Base-by-base conservation (phyloP, 352 stramenopile genomes). In the Pythium guiyangense region DNA sequence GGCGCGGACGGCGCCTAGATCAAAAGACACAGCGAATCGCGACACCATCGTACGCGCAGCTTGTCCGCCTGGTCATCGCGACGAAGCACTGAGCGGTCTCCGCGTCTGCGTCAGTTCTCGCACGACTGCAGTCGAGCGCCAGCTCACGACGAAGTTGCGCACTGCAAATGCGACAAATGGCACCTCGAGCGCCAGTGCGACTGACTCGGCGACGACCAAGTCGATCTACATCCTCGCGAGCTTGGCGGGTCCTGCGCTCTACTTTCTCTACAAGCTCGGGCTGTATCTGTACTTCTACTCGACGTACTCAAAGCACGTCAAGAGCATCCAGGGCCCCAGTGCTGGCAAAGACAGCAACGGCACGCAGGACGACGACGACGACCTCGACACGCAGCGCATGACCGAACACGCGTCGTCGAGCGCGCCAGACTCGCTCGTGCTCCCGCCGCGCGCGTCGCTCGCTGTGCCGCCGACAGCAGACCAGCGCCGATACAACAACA, bases 251-350 rank as follows among this genome's bases (percentile, higher is more conserved):
- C 53, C 53, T 6, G 53, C 12, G 12, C 27, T 59, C n/a, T 59
- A 52, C 29, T 50, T 50, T 10, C 42, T 59, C 26, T 52, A 59
- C 42, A 59, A 59, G 27, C 29, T 59, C 3, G 29, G 26, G 2
- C 27, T 59, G 2, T 59, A 51, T 20, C 9, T 42, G 18, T 59
- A 59, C 43, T 59, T 52, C 44, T 52, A 59, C 27, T 31, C 12
- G 5, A 59, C 53, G 27, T 59, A 59, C 31, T 25, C 53, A 15
- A 51, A 44, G 22, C n/a, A n/a, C n/a, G n/a, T n/a, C n/a, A n/a
- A n/a, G n/a, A n/a, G n/a, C n/a, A n/a, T n/a, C n/a, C n/a, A n/a
- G n/a, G n/a, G n/a, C n/a, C n/a, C n/a, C n/a, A n/a, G n/a, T n/a
- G n/a, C n/a, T n/a, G n/a, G n/a, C 53, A 59, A 29, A 22, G 25